These are phyloP conservation scores for Durio zibethinus DNA, from an alignment of 345 rosid genomes.

Conservation along the genomic window DNA sequence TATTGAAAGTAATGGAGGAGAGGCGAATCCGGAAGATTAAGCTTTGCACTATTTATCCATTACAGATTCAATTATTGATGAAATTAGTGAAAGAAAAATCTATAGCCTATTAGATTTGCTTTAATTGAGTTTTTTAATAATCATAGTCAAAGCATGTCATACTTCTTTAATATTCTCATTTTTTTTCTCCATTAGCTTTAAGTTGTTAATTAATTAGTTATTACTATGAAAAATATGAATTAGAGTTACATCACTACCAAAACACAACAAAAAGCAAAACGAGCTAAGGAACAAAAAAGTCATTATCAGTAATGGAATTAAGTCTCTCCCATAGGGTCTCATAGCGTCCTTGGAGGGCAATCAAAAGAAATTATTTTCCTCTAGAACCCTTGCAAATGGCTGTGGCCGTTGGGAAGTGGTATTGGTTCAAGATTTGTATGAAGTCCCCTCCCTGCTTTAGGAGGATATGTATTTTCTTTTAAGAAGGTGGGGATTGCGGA, in stretches of 20 bases:
- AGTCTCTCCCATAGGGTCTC: conserved; percentile 14
- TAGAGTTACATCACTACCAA: conserved; percentile 25
- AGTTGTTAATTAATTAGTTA: neutral
- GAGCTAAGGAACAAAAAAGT: conserved; percentile 20
- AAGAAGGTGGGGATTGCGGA: conserved; percentile 19
- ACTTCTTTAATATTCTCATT: neutral
- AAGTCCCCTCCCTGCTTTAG: neutral
- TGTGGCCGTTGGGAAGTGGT: conserved; percentile 13
- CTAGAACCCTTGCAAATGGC: neutral
- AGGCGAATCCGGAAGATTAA: neutral
- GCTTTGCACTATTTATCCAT: neutral
- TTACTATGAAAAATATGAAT: neutral
- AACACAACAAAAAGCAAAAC: conserved; percentile 1
- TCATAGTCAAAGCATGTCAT: neutral
- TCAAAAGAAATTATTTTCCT: conserved; percentile 23
- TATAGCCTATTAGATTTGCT: neutral
- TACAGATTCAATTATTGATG: neutral
- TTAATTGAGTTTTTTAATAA: neutral
- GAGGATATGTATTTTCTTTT: neutral
- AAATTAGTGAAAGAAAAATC: neutral
- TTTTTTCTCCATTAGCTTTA: neutral
- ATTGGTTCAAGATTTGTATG: conserved; percentile 15
- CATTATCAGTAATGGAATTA: conserved; percentile 29
- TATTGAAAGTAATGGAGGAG: neutral
- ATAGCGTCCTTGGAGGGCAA: conserved; percentile 23